Base-by-base conservation (phyloP, 148 eudicot species). In the Rhododendron mucronatum region DNA sequence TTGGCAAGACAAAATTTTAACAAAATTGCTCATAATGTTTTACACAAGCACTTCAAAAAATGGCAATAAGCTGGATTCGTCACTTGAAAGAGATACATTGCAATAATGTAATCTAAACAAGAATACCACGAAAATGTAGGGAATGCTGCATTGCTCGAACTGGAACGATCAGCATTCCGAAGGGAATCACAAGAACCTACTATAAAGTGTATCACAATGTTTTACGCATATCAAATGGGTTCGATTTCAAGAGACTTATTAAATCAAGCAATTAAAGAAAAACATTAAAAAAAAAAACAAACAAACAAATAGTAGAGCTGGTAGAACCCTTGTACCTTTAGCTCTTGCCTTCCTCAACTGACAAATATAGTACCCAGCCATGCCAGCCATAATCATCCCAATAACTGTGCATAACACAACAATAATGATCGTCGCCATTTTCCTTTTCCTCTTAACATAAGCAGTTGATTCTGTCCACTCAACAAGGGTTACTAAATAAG, bases 361-460 rank as follows among this genome's bases (percentile, higher is more conserved):
- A 63, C 86, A 87, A 51, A 87, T 84, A 50, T 63, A 77, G 59
- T 50, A 87, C 35, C 86, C 88, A 37, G 65, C 30, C 53, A 23
- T 20, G 78, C 65, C 71, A 78, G 88, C 84, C 18, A 87, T 63
- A 30, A 87, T 67, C 86, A 87, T 87, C 50, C 88, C 88, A 65
- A 59, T 2, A 61, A 87, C 63, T 15, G 88, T 87, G 21, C 50
- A 61, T 35, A 87, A 5, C 77, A 87, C 83, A 0, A 78, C 73
- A 26, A 83, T 53, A 28, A 78, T 15, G 23, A 63, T 83, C 30
- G 30, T 45, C 48, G 1, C 39, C 79, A 78, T 35, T 83, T 78
- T 21, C 28, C 30, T 83, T 83, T 23, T 78, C 76, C 82, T 59
- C 81, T 76, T 76, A 50, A 85, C 76, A 44, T 30, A 71, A 61